phyloP scores from a whole-genome alignment of 352 stramenopile genomes.

The Phytophthora aleatoria region DNA sequence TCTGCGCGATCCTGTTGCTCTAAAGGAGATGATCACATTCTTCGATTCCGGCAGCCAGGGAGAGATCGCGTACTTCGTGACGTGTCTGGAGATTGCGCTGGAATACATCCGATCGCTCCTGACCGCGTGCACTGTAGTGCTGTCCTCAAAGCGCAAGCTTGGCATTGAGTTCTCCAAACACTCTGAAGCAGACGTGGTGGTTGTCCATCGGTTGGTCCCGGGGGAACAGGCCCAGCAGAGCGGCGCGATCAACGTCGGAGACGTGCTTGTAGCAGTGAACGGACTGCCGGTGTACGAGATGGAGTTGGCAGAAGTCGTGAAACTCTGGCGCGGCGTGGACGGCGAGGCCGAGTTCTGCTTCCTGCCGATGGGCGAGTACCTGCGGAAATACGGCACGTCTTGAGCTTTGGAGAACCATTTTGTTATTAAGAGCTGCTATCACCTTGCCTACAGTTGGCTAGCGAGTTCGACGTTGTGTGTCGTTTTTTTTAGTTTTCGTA shows the following conservation, averaged over 20 bases:
- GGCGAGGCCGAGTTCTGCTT: slow-evolving; percentile 84
- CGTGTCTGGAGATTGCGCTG: slow-evolving; percentile 86
- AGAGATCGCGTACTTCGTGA: slow-evolving; percentile 88
- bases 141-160: slow-evolving; percentile 69
- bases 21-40: slow-evolving; percentile 84
- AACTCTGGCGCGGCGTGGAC: slow-evolving; percentile 70
- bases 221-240: slow-evolving; percentile 73
- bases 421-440: slow-evolving; percentile 32
- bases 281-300: slow-evolving; percentile 83
- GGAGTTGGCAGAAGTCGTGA: slow-evolving; percentile 74
- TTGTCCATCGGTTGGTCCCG: slow-evolving; percentile 60
- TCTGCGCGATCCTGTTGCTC: slow-evolving; percentile 65
- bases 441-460: slow-evolving; percentile 13
- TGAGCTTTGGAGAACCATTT: slow-evolving; percentile 25
- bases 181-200: slow-evolving; percentile 47
- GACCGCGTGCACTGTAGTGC: slow-evolving; percentile 79
- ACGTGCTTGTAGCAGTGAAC: slow-evolving; percentile 84
- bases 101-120: slow-evolving; percentile 88
- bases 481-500: slow-evolving; percentile 23
- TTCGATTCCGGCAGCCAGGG: slow-evolving; percentile 73
- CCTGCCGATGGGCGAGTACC: slow-evolving; percentile 75
- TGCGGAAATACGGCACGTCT: slow-evolving; percentile 59
- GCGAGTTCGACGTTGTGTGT: slow-evolving; percentile 19
- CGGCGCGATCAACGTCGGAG: slow-evolving; percentile 55
- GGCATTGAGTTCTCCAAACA: slow-evolving; percentile 81